Base-by-base conservation (phyloP, 192 early-diverging fungal species). In the Paraglomus occultum region DNA sequence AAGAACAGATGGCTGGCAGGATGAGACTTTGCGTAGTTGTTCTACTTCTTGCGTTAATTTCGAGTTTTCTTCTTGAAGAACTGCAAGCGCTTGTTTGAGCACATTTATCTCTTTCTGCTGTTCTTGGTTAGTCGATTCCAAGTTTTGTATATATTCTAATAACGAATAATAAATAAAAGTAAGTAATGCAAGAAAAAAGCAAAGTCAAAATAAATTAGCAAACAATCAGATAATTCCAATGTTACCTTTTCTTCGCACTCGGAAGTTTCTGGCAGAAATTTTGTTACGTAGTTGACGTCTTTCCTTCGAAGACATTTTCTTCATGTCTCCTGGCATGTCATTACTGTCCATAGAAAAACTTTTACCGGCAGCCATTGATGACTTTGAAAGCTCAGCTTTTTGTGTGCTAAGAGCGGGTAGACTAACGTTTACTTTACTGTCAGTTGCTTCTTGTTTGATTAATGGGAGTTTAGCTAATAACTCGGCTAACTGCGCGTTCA, bases 241-340 rank as follows among this genome's bases (percentile, higher is more conserved):
- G 52, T 77, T 79, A 87, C 81, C 92, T 83, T 94, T 94, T 81
- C 91, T 83, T 58, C 92, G 84, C 51, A 87, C 83, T 50, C 92
- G 83, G 76, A 94, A 94, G 77, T 92, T 92, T 71, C 91, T 80
- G 18, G 92, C 92, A 18, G 89, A 91, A 43, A 94, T 87, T 73
- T 94, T 94, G 81, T 94, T 94, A 59, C 92, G 82, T 74, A 93
- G 76, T 79, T 91, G 90, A 22, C 92, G 83, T 42, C 90, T 82
- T 76, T 94, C 90, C 74, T 89, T 92, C 15, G 88, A 83, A 10
- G 85, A 77, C 76, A 94, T 77, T 18, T 78, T 80, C 49, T 87
- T 88, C 60, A 87, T 70, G 67, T 91, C 86, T 45, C 84, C 73
- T 45, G 71, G 67, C 40, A 66, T 76, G 31, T 47, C 47, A 64